Evolutionary conservation across 768 basidiomycete genomes (phyloP), one percentile per base, ranked within the genome.

Genomic region (Trametes cubensis): DNA sequence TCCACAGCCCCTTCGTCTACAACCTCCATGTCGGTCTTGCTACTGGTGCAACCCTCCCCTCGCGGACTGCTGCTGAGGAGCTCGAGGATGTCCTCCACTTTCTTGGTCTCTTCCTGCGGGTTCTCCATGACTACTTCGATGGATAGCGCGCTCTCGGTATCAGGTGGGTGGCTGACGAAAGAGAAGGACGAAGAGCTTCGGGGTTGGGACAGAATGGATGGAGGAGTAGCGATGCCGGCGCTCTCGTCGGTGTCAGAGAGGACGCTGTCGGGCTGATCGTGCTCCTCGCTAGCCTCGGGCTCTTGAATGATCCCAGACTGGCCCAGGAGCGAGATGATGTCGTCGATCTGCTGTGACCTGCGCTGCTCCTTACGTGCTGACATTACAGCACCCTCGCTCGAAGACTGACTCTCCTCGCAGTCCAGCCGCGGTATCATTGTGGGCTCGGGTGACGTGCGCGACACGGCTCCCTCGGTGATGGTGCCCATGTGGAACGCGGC

Each of bases 271-370:
- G 49, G n/a, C 14, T 48, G 53, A 51, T 53, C 58, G 20, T 62
- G 53, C 26, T 26, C 55, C 38, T 21, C 46, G 15, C 13, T n/a
- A 10, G 6, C 38, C 21, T n/a, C 20, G 14, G 15, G 14, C 4
- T 39, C 41, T 26, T 50, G 47, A n/a, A 63, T 57, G 13, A 64
- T 26, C 11, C 57, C 60, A 18, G 41, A 48, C 45, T 46, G 34
- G 47, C 61, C 52, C 7, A 64, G 60, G 38, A 60, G 42, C 21
- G 59, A 48, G 60, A 65, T 59, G 42, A 61, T 53, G 26, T 64
- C 67, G 26, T 63, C 62, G 14, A 55, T 52, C 62, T 58, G 59
- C 45, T 44, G 23, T 25, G 63, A 42, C n/a, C 47, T 26, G 14
- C 63, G 30, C 20, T 41, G 48, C n/a, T 26, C 49, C 34, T 44